phyloP scores from a whole-genome alignment of 257 asterid genomes.

The Handroanthus guayacan region DNA sequence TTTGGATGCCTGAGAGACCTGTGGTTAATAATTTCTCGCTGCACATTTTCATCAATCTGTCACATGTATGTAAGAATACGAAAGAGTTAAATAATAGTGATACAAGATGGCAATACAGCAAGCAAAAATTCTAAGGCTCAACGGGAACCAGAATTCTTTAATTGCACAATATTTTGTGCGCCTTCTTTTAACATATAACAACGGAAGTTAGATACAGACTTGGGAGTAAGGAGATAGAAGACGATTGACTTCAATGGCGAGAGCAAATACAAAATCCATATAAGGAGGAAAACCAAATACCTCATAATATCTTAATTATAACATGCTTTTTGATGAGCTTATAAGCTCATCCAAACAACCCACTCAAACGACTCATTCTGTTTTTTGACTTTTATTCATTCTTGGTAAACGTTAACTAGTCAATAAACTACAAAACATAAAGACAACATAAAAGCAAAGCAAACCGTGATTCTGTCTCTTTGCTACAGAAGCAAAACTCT shows the following conservation, averaged over 20 bases:
- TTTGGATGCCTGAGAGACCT: conserved; percentile 94
- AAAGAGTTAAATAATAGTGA: background rate
- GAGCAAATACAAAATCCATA: background rate
- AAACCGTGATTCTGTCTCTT: background rate
- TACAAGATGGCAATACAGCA: background rate
- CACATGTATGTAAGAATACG: conserved; percentile 12
- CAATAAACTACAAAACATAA: too few species aligned
- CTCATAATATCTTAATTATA: too few species aligned
- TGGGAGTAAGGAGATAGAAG: conserved; percentile 2
- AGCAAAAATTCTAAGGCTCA: background rate
- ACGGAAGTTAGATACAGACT: background rate
- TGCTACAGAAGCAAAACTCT: background rate
- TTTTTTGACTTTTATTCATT: too few species aligned
- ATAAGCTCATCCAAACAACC: too few species aligned
- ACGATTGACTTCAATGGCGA: background rate
- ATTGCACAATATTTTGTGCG: background rate
- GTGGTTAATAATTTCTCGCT: conserved; percentile 92
- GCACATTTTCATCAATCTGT: conserved; percentile 95
- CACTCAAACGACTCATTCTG: too few species aligned
- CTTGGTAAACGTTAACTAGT: too few species aligned
- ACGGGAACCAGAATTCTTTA: conserved; percentile 6
- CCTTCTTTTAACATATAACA: background rate
- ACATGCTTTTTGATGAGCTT: too few species aligned
- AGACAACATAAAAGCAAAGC: background rate
- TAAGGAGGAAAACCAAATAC: background rate